A percentile compares a stretch with the other conserved stretches of the same genome.
These are phyloP conservation scores for Alternaria sp. DNA, from an alignment of 2,329 filamentous ascomycete genomes.

Conservation along the genomic window DNA sequence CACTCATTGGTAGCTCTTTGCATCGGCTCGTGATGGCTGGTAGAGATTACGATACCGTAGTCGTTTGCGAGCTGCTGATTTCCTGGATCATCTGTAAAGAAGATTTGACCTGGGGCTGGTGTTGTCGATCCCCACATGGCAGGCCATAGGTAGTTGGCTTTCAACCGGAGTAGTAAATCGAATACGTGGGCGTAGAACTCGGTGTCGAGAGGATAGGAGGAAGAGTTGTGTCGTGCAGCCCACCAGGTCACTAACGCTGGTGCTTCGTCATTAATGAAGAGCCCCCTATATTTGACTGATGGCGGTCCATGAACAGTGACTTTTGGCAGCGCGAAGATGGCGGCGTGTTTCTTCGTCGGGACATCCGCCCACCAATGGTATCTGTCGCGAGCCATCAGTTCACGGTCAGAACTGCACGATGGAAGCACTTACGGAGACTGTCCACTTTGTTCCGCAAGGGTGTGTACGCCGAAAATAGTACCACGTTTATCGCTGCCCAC, in stretches of 20 bases:
- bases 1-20: slow-evolving; percentile 58
- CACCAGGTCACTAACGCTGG: slow-evolving; percentile 68
- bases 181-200: slow-evolving; percentile 71
- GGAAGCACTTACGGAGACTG: slow-evolving; percentile 58
- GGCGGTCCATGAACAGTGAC: slow-evolving; percentile 64
- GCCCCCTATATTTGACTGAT: slow-evolving; percentile 68
- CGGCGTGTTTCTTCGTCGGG: slow-evolving; percentile 55
- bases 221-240: slow-evolving; percentile 52
- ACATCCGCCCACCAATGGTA: slow-evolving; percentile 73
- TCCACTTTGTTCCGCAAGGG: slow-evolving; percentile 72
- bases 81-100: slow-evolving; percentile 70
- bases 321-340: slow-evolving; percentile 62
- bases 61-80: slow-evolving; percentile 72
- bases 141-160: slow-evolving; percentile 77
- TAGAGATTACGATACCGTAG: slow-evolving; percentile 73
- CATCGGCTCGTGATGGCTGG: slow-evolving; percentile 74
- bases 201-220: slow-evolving; percentile 57
- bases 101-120: slow-evolving; percentile 58
- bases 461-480: slow-evolving; percentile 72
- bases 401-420: accelerated
- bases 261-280: slow-evolving; percentile 73
- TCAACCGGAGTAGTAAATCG: slow-evolving; percentile 70
- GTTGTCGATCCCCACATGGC: slow-evolving; percentile 60
- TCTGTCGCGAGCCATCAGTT: background rate
- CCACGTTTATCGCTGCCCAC: slow-evolving; percentile 68